Conservation (phyloP, 768 basidiomycete species). For the Hericium rajendrae region DNA sequence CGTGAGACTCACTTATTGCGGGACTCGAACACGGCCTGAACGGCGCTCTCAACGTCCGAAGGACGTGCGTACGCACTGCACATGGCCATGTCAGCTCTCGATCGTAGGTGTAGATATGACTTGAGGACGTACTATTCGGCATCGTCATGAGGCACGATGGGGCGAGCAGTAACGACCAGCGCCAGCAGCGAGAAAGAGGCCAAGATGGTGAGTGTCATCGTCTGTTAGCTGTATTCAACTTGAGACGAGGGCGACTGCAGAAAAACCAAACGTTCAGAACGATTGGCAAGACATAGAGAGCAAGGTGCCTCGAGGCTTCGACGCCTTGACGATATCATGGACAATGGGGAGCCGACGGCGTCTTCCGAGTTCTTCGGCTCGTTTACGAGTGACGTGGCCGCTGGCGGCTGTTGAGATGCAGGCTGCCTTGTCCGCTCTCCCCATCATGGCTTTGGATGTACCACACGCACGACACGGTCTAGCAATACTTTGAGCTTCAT, state of each 20-base stretch:
- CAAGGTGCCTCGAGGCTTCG: neutral
- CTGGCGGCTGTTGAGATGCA: neutral
- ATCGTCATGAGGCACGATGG: conserved; percentile 21
- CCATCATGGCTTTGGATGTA: too few relatives aligned
- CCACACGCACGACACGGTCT: too few relatives aligned
- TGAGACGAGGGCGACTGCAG: neutral
- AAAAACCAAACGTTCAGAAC: neutral
- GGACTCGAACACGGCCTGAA: conserved; percentile 28
- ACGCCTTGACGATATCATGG: neutral
- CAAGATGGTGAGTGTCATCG: conserved; percentile 30
- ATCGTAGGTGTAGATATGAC: neutral
- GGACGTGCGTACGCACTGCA: conserved; percentile 8
- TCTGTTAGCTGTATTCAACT: neutral
- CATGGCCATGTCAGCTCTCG: neutral
- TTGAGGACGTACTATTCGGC: conserved; percentile 20
- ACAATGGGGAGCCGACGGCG: neutral
- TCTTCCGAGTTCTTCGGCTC: too few relatives aligned
- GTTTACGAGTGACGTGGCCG: neutral
- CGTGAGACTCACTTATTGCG: conserved; percentile 24
- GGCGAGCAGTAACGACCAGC: conserved; percentile 36
- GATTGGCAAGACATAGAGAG: neutral
- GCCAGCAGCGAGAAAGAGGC: conserved; percentile 30
- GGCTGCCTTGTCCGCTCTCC: neutral
- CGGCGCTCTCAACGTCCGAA: conserved; percentile 19
- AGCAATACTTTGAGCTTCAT: too few relatives aligned